phyloP scores from a whole-genome alignment of 164 flowering plant genomes.

The Pachysandra terminalis region DNA sequence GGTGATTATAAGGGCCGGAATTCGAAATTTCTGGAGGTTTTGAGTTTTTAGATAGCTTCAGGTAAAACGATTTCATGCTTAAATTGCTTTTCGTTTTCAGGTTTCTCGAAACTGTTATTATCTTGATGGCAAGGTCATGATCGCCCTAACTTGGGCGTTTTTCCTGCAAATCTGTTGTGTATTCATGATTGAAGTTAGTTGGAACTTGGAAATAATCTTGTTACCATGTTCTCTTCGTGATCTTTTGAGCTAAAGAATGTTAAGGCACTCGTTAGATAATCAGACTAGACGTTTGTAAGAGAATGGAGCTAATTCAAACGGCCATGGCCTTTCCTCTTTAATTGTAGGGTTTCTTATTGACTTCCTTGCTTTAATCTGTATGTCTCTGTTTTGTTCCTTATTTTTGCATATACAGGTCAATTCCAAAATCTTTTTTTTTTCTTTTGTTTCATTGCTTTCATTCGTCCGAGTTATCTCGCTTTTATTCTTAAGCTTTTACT shows the following conservation, averaged over 20 bases:
- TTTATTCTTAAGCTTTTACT: neutral
- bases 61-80: neutral
- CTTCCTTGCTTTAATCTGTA: neutral
- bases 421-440: too few species aligned
- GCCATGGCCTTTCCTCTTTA: neutral
- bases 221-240: neutral
- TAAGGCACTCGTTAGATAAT: too few species aligned
- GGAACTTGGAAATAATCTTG: too few species aligned
- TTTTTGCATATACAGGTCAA: too few species aligned
- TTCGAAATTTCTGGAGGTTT: slow-evolving; percentile 6
- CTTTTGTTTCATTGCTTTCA: neutral
- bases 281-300: too few species aligned
- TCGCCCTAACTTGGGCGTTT: neutral
- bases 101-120: neutral
- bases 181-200: neutral
- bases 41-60: neutral
- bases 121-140: neutral
- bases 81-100: neutral
- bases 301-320: too few species aligned
- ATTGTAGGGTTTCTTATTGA: neutral
- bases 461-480: neutral
- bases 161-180: slow-evolving; percentile 2
- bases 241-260: neutral
- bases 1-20: neutral
- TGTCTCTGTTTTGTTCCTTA: neutral